phyloP scores from a whole-genome alignment of 2,329 filamentous ascomycete species.

The Verticillium albo-atrum region DNA sequence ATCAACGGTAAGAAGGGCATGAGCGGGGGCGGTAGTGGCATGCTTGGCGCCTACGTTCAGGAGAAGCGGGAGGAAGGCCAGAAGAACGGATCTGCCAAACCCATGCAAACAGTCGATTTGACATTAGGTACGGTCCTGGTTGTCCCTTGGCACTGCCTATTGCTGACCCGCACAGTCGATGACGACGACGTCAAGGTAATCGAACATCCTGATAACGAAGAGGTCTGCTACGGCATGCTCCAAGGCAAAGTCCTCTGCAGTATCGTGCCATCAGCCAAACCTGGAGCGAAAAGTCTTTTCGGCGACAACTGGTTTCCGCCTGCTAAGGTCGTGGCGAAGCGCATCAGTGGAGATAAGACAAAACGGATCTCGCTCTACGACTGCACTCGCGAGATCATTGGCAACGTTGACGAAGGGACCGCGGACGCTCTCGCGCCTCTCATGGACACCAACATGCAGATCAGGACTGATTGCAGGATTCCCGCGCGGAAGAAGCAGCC shows the following conservation, averaged over 20 bases:
- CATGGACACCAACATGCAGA: conserved; percentile 60
- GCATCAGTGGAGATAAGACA: conserved; percentile 49
- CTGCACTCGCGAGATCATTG: conserved; percentile 66
- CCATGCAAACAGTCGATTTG: conserved; percentile 49
- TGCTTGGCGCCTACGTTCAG: conserved; percentile 63
- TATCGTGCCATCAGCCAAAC: conserved; percentile 64
- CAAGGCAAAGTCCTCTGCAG: conserved; percentile 64
- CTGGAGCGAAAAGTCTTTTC: conserved; percentile 54
- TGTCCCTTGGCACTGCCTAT: conserved; percentile 8
- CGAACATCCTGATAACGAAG: conserved; percentile 58
- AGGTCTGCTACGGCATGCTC: conserved; percentile 78
- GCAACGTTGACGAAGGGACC: conserved; percentile 65
- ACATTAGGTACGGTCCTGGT: conserved; percentile 40
- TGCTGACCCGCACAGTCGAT: not conserved
- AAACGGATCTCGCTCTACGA: conserved; percentile 70
- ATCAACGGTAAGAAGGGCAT: conserved; percentile 36
- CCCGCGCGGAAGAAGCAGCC: conserved; percentile 58
- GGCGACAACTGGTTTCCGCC: conserved; percentile 61
- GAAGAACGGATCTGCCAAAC: conserved; percentile 18
- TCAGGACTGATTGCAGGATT: conserved; percentile 72
- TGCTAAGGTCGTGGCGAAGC: conserved; percentile 67
- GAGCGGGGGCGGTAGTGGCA: conserved; percentile 44
- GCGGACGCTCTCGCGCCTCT: conserved; percentile 66
- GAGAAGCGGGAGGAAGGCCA: conserved; percentile 47
- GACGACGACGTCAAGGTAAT: conserved; percentile 57